Base-by-base conservation (phyloP, 2,329 filamentous ascomycete genomes). In the Biscogniauxia sp. region DNA sequence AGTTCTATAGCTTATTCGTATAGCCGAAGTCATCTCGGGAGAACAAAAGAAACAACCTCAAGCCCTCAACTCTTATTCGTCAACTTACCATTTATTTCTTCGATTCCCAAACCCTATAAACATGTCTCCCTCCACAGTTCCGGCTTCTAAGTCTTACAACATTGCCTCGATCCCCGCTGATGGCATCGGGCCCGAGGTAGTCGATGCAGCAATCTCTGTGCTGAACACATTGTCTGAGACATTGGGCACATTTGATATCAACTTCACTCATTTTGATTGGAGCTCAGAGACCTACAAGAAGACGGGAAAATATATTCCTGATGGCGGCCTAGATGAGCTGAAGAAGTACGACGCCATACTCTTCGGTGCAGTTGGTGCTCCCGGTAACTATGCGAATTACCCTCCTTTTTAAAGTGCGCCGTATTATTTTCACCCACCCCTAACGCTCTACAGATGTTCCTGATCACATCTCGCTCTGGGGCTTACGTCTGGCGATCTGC, bases 391-490 rank as follows among this genome's bases (percentile, higher is more conserved):
- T 41, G 9, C 25, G 15, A n/a, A 45, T 28, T 2, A 15, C 1
- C 1, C 52, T 15, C 32, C 20, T 50, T 17, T 20, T 37, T 9
- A 49, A 20, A 1, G 2, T 51, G 51, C 53, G 63, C 8, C 59
- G 8, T 53, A 9, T 25, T 41, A 11, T 13, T 28, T 28, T 19
- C 7, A 17, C 15, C 19, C 20, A 13, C 20, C 8, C 8, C 19
- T 17, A 58, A 19, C 9, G 19, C 19, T 20, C 37, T 19, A 17
- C 53, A 80, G 80, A 86, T 55, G 85, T 89, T 0, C 86, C 86
- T 7, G 87, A 89, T 65, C 86, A 88, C 64, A 85, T 88, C 62
- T 87, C 84, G 0, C 82, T 89, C 11, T 89, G 87, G 87, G 80
- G 80, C 25, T 77, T 89, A 17, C 83, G 87, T 55, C 77, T 89